A percentile compares a stretch with the other conserved stretches of the same genome.
Evolutionary conservation across 1,139 yeast species (phyloP).

Genomic region (Magnusiomyces fungicola): DNA sequence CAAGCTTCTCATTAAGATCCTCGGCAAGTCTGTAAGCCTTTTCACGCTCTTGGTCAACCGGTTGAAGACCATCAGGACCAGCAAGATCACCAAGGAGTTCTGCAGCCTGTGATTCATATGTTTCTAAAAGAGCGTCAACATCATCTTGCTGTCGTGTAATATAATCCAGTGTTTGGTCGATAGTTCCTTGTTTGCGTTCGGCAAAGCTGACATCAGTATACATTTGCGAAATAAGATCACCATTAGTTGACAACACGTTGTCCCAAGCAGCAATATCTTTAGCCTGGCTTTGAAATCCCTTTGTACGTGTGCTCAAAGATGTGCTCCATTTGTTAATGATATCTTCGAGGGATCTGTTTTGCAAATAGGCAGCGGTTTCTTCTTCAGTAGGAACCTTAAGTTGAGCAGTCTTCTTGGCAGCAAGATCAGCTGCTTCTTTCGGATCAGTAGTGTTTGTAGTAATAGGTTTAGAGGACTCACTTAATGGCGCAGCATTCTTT

Average conservation of each 20-base stretch:
- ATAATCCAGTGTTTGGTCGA: slow-evolving; percentile 80
- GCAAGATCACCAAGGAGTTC: slow-evolving; percentile 29
- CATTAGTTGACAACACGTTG: slow-evolving; percentile 70
- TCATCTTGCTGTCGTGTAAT: slow-evolving; percentile 92
- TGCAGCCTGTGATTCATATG: slow-evolving; percentile 82
- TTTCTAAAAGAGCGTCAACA: slow-evolving; percentile 70
- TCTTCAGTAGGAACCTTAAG: slow-evolving; percentile 22
- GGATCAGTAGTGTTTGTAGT: slow-evolving; percentile 33
- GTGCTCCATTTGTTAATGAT: slow-evolving; percentile 89
- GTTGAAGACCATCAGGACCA: slow-evolving; percentile 35
- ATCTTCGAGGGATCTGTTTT: slow-evolving; percentile 89
- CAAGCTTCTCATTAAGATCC: slow-evolving; percentile 72
- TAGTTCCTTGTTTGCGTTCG: slow-evolving; percentile 74
- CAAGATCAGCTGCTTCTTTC: slow-evolving; percentile 26
- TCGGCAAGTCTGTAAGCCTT: slow-evolving; percentile 88
- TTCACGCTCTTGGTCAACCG: slow-evolving; percentile 76
- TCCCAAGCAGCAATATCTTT: slow-evolving; percentile 79
- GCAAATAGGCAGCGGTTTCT: slow-evolving; percentile 60
- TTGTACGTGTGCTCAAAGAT: slow-evolving; percentile 66
- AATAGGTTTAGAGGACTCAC: slow-evolving; percentile 4
- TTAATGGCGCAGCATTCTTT: slow-evolving; percentile 4
- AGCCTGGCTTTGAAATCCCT: slow-evolving; percentile 72
- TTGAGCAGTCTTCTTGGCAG: slow-evolving; percentile 35
- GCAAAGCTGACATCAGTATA: slow-evolving; percentile 76
- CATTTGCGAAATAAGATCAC: slow-evolving; percentile 72